These are phyloP conservation scores for Schizophyllum amplum DNA, from an alignment of 1,284 basidiomycete species.

Conservation along the genomic window DNA sequence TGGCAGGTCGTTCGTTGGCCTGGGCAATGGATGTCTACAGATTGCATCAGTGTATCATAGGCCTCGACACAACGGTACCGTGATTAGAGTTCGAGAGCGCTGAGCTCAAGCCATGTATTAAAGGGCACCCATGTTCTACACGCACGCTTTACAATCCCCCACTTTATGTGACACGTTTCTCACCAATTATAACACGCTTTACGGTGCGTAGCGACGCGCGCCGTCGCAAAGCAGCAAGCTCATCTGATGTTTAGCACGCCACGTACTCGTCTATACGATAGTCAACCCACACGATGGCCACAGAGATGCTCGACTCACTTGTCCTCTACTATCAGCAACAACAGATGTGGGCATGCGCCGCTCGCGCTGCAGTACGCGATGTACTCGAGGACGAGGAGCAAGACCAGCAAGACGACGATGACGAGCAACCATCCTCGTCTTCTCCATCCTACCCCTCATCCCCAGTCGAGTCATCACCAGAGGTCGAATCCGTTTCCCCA, in stretches of 20 bases:
- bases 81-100: neutral
- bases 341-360: slow-evolving; percentile 58
- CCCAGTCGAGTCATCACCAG: slow-evolving; percentile 9
- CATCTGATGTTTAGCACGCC: neutral
- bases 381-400: slow-evolving; percentile 19
- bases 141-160: neutral
- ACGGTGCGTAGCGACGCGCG: neutral
- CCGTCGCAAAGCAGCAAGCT: neutral
- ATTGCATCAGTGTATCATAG: neutral
- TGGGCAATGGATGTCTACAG: neutral
- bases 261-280: slow-evolving; percentile 3
- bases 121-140: neutral
- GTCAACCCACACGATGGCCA: slow-evolving; percentile 23
- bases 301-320: slow-evolving; percentile 52
- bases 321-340: slow-evolving; percentile 59
- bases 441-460: slow-evolving; percentile 8
- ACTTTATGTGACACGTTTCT: neutral
- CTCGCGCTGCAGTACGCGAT: slow-evolving; percentile 36
- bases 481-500: neutral
- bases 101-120: neutral
- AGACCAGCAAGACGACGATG: neutral
- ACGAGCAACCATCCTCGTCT: slow-evolving; percentile 12
- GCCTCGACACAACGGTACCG: neutral
- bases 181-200: neutral
- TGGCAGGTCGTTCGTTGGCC: neutral